These are phyloP conservation scores for Wickerhamomyces hampshirensis DNA, from an alignment of 805 yeast species.

Conservation along the genomic window DNA sequence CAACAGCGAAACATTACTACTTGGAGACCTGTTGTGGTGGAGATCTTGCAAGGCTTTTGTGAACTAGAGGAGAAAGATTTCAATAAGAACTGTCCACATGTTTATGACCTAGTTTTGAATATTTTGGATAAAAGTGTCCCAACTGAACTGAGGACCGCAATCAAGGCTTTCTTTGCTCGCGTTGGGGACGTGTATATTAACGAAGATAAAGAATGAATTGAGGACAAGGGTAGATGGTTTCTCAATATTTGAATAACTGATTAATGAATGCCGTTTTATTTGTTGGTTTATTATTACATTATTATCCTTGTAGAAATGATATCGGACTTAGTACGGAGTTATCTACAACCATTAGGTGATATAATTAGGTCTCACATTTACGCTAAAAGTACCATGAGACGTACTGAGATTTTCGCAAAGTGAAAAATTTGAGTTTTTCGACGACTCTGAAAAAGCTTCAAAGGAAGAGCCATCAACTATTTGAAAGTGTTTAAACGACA, in stretches of 20 bases:
- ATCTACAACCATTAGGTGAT: no score
- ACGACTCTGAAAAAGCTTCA: conserved; percentile 17
- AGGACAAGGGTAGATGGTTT: background rate
- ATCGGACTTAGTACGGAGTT: background rate
- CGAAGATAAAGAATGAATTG: conserved; percentile 7
- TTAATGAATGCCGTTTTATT: background rate
- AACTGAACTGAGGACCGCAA: conserved; percentile 55
- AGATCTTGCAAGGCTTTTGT: conserved; percentile 75
- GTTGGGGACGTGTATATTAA: conserved; percentile 46
- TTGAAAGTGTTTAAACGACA: background rate
- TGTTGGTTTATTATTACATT: background rate
- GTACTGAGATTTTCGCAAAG: conserved; percentile 16
- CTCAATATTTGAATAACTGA: no score
- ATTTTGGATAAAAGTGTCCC: conserved; percentile 59
- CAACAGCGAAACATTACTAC: conserved; percentile 79
- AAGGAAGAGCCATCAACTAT: background rate
- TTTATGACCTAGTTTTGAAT: conserved; percentile 55
- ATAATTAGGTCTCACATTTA: conserved; percentile 12
- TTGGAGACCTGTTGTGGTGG: conserved; percentile 91
- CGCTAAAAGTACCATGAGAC: conserved; percentile 3
- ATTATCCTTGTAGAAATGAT: no score
- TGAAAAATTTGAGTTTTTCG: conserved; percentile 15
- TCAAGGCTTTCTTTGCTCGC: conserved; percentile 53
- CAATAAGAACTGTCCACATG: conserved; percentile 46
- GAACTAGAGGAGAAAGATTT: conserved; percentile 76